Evolutionary conservation across 495 filamentous ascomycete genomes (phyloP).

Genomic region (Aspergillus mulundensis): DNA sequence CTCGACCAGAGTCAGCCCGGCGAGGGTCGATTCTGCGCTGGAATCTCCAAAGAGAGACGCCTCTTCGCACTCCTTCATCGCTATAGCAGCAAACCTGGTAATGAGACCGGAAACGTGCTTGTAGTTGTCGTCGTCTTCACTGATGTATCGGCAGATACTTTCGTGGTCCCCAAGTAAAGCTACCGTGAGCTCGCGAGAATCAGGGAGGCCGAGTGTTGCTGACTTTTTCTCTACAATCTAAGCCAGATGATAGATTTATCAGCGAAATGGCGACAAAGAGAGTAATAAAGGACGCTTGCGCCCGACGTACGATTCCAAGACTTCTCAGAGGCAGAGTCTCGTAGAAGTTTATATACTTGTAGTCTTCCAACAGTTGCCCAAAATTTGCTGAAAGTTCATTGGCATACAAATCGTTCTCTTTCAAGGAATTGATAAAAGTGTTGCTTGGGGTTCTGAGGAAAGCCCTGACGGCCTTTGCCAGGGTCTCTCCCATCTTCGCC

Average conservation of each 20-base stretch:
- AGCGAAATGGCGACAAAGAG: background rate
- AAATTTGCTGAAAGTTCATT: conserved; percentile 21
- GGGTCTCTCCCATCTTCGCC: conserved; percentile 19
- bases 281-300: background rate
- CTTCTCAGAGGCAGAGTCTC: conserved; percentile 21
- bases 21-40: background rate
- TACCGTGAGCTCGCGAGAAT: conserved; percentile 22
- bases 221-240: conserved; percentile 26
- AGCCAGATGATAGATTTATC: background rate
- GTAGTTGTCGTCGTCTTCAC: conserved; percentile 23
- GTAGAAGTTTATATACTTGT: conserved; percentile 25
- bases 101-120: conserved; percentile 17
- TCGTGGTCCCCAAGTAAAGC: conserved; percentile 23
- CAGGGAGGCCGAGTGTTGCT: conserved; percentile 23
- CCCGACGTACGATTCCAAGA: conserved; percentile 11
- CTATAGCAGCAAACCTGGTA: conserved; percentile 7
- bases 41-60: conserved; percentile 4
- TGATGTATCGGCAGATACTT: conserved; percentile 24
- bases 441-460: conserved; percentile 21
- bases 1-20: background rate
- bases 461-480: conserved; percentile 21
- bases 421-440: conserved; percentile 22
- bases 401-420: conserved; percentile 16
- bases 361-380: conserved; percentile 21
- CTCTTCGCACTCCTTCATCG: background rate